Evolutionary conservation across 1,284 basidiomycete genomes (phyloP).

Genomic region (Malassezia slooffiae): DNA sequence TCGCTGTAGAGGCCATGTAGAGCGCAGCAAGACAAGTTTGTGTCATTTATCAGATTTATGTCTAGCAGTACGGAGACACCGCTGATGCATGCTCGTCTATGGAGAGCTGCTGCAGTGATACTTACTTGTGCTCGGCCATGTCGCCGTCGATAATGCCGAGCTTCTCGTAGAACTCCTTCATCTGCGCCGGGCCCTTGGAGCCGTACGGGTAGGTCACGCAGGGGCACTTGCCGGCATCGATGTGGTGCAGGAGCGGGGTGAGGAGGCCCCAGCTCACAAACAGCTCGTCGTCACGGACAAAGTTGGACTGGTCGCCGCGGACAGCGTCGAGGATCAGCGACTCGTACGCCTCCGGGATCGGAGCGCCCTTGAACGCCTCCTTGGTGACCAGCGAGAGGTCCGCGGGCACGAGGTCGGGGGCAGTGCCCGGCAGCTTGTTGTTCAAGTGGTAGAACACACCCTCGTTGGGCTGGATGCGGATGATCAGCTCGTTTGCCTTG

Average conservation of each 20-base stretch:
- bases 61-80: not conserved
- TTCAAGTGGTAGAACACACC: conserved; percentile 43
- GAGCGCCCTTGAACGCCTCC: conserved; percentile 36
- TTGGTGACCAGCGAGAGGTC: conserved; percentile 40
- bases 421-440: conserved; percentile 40
- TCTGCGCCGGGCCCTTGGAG: conserved; percentile 30
- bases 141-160: too few species aligned
- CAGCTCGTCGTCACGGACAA: conserved; percentile 47
- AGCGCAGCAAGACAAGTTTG: not conserved
- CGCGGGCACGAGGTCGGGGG: conserved; percentile 26
- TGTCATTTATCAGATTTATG: not conserved
- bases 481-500: conserved; percentile 41
- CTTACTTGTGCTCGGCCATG: conserved; percentile 26
- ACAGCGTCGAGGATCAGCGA: conserved; percentile 46
- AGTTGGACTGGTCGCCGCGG: conserved; percentile 46
- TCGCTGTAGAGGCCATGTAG: conserved; percentile 1
- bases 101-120: conserved; percentile 30
- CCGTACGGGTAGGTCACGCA: conserved; percentile 38
- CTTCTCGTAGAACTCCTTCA: conserved; percentile 36
- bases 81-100: too few species aligned
- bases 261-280: conserved; percentile 46
- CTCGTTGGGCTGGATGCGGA: conserved; percentile 43
- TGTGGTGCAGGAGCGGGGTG: conserved; percentile 43
- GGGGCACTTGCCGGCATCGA: conserved; percentile 42
- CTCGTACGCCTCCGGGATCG: conserved; percentile 47